Evolutionary conservation across 192 early-diverging fungal genomes (phyloP).

Genomic region (Coemansia sp.): DNA sequence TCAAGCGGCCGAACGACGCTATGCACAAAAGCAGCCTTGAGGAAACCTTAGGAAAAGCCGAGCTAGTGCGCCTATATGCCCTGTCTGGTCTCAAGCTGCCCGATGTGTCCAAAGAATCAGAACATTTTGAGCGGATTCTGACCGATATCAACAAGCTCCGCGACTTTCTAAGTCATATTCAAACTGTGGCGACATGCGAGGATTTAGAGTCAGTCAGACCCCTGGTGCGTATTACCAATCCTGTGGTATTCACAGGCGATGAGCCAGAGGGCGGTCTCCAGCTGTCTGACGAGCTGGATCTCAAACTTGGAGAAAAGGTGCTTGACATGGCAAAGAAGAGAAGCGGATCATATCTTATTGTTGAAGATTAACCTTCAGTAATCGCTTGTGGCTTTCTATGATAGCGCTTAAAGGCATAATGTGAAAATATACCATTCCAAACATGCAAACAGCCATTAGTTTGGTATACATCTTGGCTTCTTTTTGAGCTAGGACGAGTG

Average conservation of each 20-base stretch:
- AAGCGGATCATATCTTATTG: slow-evolving; percentile 32
- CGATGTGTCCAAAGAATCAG: slow-evolving; percentile 5
- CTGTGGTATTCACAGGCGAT: slow-evolving; percentile 21
- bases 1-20: slow-evolving; percentile 12
- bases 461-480: background rate
- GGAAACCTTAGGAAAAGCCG: background rate
- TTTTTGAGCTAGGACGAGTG: slow-evolving; percentile 1
- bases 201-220: slow-evolving; percentile 28
- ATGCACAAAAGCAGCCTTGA: slow-evolving; percentile 13
- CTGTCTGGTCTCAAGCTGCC: slow-evolving; percentile 36
- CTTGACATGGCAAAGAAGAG: slow-evolving; percentile 18
- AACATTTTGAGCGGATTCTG: slow-evolving; percentile 6
- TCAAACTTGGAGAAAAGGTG: slow-evolving; percentile 14
- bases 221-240: slow-evolving; percentile 34
- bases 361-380: slow-evolving; percentile 21
- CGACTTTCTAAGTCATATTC: slow-evolving; percentile 43
- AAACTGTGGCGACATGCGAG: slow-evolving; percentile 18
- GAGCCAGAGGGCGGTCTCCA: slow-evolving; percentile 14
- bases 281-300: background rate
- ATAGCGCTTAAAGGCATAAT: too few species aligned
- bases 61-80: slow-evolving; percentile 25
- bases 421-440: background rate
- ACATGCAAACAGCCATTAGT: background rate
- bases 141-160: slow-evolving; percentile 40
- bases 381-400: background rate